These are phyloP conservation scores for Kokia cookei DNA, from an alignment of 441 rosid genomes.

Conservation along the genomic window DNA sequence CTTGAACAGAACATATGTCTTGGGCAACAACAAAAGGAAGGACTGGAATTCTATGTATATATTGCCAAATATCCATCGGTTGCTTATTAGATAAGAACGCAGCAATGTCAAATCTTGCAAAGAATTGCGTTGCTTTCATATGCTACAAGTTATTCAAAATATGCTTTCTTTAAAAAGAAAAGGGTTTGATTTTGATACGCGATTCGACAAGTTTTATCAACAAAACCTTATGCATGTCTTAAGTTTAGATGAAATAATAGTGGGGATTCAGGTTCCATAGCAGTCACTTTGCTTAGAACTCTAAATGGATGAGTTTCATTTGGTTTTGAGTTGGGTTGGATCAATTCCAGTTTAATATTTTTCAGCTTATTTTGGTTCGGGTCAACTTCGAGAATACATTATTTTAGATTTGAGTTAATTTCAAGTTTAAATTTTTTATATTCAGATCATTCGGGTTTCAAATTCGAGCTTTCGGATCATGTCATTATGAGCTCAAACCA, in stretches of 20 bases:
- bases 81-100: neutral
- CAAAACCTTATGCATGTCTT: neutral
- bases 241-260: neutral
- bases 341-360: too few relatives aligned
- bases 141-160: neutral
- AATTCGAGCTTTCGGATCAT: fast-evolving
- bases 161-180: neutral
- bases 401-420: too few relatives aligned
- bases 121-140: neutral
- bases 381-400: too few relatives aligned
- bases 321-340: too few relatives aligned
- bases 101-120: neutral
- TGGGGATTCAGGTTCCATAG: neutral
- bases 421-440: too few relatives aligned
- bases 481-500: too few relatives aligned
- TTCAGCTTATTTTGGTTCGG: too few relatives aligned
- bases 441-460: too few relatives aligned
- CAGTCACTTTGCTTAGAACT: neutral
- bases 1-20: neutral
- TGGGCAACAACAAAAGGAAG: neutral
- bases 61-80: neutral
- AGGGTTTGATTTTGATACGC: neutral
- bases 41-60: neutral
- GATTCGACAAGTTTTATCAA: neutral
- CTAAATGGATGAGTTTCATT: too few relatives aligned